phyloP scores from a whole-genome alignment of 164 flowering plant species.

The Nymphaea colorata region DNA sequence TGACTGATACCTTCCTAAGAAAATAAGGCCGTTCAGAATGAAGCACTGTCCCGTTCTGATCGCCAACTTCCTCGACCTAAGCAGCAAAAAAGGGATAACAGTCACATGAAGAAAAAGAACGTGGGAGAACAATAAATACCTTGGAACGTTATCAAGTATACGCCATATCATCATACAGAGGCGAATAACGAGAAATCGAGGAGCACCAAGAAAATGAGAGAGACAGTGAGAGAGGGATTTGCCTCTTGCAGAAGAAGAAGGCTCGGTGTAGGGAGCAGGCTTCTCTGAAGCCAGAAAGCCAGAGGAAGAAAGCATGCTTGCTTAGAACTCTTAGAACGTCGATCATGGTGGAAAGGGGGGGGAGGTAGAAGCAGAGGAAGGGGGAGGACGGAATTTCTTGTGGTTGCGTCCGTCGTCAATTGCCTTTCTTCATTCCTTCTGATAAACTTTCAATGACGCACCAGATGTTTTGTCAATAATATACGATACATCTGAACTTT shows the following conservation, averaged over 20 bases:
- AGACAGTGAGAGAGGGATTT: not conserved
- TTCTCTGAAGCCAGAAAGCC: conserved; percentile 59
- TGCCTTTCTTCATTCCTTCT: too few species aligned
- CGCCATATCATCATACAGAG: too few species aligned
- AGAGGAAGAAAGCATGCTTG: conserved; percentile 39
- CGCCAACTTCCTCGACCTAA: conserved; percentile 56
- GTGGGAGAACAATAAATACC: too few species aligned
- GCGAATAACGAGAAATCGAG: too few species aligned
- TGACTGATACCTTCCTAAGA: conserved; percentile 59
- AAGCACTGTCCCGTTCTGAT: conserved; percentile 80
- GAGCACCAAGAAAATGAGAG: not conserved
- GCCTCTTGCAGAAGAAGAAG: conserved; percentile 53
- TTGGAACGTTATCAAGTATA: too few species aligned
- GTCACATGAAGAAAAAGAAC: too few species aligned
- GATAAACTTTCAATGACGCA: too few species aligned
- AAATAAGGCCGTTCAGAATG: conserved; percentile 74
- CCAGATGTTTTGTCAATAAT: too few species aligned
- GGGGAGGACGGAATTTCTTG: too few species aligned
- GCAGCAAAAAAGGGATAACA: not conserved
- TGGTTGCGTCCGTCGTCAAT: too few species aligned
- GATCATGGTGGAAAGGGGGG: not conserved
- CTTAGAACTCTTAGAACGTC: conserved; percentile 11
- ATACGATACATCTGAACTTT: too few species aligned
- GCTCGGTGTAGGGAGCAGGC: conserved; percentile 77
- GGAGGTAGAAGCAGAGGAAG: too few species aligned